Evolutionary conservation across 148 eudicot species (phyloP).

Genomic region (Tetragonia tetragonoides): DNA sequence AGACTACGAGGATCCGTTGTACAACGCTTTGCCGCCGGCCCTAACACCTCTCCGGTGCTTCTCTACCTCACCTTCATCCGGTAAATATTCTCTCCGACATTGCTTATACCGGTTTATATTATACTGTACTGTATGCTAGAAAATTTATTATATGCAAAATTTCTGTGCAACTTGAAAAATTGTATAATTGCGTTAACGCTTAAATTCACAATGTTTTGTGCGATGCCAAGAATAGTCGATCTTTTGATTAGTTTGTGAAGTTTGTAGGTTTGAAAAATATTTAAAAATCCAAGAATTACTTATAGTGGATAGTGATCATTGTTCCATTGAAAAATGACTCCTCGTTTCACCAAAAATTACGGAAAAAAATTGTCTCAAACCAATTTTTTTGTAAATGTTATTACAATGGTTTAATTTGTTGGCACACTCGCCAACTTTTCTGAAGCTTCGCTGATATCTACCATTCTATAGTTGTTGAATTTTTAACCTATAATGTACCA

Average conservation of each 20-base stretch:
- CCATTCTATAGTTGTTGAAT: too few relatives aligned
- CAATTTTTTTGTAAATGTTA: too few relatives aligned
- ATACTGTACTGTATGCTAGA: too few relatives aligned
- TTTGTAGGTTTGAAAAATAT: neutral
- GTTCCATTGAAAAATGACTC: too few relatives aligned
- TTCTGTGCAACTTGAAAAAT: neutral
- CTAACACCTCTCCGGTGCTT: neutral
- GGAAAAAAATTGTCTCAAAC: too few relatives aligned
- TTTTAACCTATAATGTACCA: too few relatives aligned
- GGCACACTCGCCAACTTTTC: too few relatives aligned
- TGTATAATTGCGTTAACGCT: too few relatives aligned
- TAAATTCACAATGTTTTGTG: neutral
- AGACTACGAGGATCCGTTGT: constrained; percentile 19
- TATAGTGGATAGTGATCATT: neutral
- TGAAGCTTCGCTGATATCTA: too few relatives aligned
- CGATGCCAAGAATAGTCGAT: neutral
- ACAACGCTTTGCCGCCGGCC: neutral
- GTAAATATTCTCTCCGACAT: constrained; percentile 1
- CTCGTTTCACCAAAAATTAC: too few relatives aligned
- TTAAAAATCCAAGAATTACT: neutral
- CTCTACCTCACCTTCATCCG: constrained; percentile 19
- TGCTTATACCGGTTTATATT: neutral
- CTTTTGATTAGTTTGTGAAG: neutral
- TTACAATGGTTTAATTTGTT: too few relatives aligned
- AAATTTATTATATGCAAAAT: neutral